phyloP scores from a whole-genome alignment of 1,284 basidiomycete species.

The Mycena citricolor region DNA sequence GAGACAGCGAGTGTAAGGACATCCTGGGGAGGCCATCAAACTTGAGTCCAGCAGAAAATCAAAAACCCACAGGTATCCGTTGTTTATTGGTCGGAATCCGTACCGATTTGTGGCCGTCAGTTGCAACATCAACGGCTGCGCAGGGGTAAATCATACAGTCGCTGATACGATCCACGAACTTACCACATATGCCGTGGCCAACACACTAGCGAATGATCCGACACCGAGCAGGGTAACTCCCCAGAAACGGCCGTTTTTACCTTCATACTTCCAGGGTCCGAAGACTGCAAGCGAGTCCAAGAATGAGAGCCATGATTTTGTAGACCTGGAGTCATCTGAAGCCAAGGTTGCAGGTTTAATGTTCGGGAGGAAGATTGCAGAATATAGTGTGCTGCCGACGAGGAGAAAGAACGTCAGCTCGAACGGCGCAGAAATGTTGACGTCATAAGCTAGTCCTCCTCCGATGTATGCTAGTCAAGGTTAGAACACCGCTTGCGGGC shows the following conservation, averaged over 20 bases:
- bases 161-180: background rate
- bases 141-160: too few relatives aligned
- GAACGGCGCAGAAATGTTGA: constrained; percentile 17
- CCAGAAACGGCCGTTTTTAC: constrained; percentile 1
- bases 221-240: constrained; percentile 13
- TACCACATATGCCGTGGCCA: constrained; percentile 21
- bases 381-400: constrained; percentile 16
- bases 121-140: constrained; percentile 20
- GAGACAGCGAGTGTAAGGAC: constrained; percentile 9
- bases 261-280: constrained; percentile 9
- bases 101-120: constrained; percentile 22
- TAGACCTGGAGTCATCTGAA: background rate
- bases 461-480: constrained; percentile 12
- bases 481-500: background rate
- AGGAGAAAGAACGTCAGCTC: constrained; percentile 20
- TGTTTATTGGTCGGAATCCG: constrained; percentile 14
- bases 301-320: constrained; percentile 7
- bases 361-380: constrained; percentile 13
- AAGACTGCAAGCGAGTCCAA: constrained; percentile 12
- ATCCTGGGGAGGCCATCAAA: constrained; percentile 8
- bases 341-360: constrained; percentile 10
- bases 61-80: constrained; percentile 18
- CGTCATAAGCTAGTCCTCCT: constrained; percentile 13
- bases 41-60: background rate
- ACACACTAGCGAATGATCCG: constrained; percentile 12